Percentiles rank a stretch among this genome's conserved stretches.
Conservation (phyloP, 2,329 filamentous ascomycete species). For the Aspergillus sp. region DNA sequence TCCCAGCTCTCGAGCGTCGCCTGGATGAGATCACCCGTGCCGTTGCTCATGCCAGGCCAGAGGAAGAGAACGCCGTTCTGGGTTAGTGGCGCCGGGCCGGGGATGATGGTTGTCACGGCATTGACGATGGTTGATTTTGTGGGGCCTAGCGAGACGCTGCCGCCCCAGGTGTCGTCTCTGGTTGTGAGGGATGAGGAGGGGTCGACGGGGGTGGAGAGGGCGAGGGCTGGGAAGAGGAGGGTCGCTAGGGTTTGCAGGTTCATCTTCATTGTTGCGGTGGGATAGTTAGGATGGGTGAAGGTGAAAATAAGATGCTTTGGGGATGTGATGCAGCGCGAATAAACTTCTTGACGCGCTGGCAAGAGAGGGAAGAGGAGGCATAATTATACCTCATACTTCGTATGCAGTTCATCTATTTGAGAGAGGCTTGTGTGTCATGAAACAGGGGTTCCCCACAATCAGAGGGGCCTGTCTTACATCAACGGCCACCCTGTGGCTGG, state of each 20-base stretch:
- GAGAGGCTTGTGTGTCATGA: not conserved
- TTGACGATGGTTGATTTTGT: slow-evolving; percentile 45
- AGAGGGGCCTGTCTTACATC: not conserved
- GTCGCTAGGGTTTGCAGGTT: not conserved
- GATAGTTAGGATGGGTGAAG: not conserved
- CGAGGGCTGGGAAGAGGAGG: slow-evolving; percentile 6
- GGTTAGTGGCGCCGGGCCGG: slow-evolving; percentile 42
- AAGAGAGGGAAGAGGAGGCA: not conserved
- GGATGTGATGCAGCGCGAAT: not conserved
- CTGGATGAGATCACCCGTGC: slow-evolving; percentile 50
- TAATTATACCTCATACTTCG: not conserved
- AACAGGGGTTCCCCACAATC: not conserved
- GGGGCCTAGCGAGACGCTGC: slow-evolving; percentile 44
- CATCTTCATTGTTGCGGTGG: not conserved
- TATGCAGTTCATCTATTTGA: not conserved
- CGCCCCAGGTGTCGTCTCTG: slow-evolving; percentile 42
- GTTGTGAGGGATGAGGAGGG: slow-evolving; percentile 13
- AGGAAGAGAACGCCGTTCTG: slow-evolving; percentile 48
- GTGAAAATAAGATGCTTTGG: not conserved
- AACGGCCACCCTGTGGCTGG: not conserved
- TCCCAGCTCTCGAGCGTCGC: slow-evolving; percentile 49
- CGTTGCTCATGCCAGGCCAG: slow-evolving; percentile 53
- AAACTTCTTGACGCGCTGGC: no score
- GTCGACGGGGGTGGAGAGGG: not conserved
- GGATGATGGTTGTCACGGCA: slow-evolving; percentile 48